A percentile compares a stretch with the other conserved stretches of the same genome.
Conservation (phyloP, 1,139 yeast genomes). For the Taphrina confusa region DNA sequence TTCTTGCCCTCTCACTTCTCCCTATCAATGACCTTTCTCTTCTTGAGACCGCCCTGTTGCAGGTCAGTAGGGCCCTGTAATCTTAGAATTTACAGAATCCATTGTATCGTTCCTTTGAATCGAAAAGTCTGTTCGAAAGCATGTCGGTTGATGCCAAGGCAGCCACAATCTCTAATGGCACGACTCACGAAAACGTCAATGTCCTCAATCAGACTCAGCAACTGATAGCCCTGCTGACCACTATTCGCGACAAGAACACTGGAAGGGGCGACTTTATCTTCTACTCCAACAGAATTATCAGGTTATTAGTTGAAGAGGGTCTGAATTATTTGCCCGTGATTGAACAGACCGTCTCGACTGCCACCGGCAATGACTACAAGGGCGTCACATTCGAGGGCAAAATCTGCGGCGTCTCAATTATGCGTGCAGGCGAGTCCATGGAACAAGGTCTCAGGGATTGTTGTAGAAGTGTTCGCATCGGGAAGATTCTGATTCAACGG, state of each 20-base stretch:
- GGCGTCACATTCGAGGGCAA: slow-evolving; percentile 88
- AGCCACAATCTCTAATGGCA: slow-evolving; percentile 28
- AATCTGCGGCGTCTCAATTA: slow-evolving; percentile 95
- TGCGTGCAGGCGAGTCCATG: slow-evolving; percentile 98
- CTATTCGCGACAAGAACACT: slow-evolving; percentile 78
- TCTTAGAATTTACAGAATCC: no score
- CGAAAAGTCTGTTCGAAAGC: no score
- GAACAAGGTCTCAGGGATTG: slow-evolving; percentile 96
- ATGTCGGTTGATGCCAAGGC: slow-evolving; percentile 9
- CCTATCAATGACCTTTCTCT: no score
- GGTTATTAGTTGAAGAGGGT: slow-evolving; percentile 86
- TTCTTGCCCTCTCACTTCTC: no score
- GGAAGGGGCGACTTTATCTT: slow-evolving; percentile 81
- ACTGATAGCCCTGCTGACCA: slow-evolving; percentile 79
- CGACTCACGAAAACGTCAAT: slow-evolving; percentile 50
- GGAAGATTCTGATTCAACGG: slow-evolving; percentile 92
- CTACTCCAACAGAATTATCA: slow-evolving; percentile 89
- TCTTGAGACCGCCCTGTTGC: no score
- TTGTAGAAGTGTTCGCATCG: slow-evolving; percentile 92
- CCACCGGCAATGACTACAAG: slow-evolving; percentile 57
- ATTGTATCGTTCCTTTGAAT: no score
- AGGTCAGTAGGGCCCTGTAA: no score
- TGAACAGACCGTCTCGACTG: slow-evolving; percentile 65
- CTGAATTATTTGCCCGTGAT: slow-evolving; percentile 87
- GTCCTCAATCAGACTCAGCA: slow-evolving; percentile 87